Base-by-base conservation (phyloP, 352 stramenopile genomes). In the Nothophytophthora sp. region DNA sequence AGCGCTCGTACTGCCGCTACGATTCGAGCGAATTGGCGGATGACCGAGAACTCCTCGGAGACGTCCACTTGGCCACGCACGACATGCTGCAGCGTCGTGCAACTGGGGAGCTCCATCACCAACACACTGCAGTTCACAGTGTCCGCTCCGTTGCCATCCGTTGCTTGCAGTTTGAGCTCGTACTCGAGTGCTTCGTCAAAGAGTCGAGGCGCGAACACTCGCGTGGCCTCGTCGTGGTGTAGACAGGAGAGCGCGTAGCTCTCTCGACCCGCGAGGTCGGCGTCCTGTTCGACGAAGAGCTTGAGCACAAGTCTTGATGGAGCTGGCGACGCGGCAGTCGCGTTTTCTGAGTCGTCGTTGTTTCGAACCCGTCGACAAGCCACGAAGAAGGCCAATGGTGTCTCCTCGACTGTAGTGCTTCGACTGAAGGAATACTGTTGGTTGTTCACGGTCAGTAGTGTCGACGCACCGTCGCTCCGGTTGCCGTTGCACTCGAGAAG, bases 241-340 rank as follows among this genome's bases (percentile, higher is more conserved):
- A 86, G 53, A 5, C 69, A 63, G 1, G 68, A 66, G 5, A 89
- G 60, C 8, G 77, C 71, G 19, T 75, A 76, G 32, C 72, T 84
- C 48, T 89, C 78, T 16, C 68, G 68, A 2, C 65, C 70, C 9
- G 70, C 75, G 19, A 80, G 48, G 36, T 70, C 64, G 1, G 73
- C 56, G 32, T 89, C 78, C 27, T 79, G 68, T 37, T 87, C 70
- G 18, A 82, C 60, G 51, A 81, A 89, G 27, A 89, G 40, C 51
- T 87, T 86, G 19, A 89, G 47, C 28, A 67, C 53, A 16, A 78
- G 49, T 25, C 38, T 49, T 4, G 27, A 38, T 9, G 30, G 33
- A 18, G 37, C 36, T 23, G 34, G 18, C 24, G 34, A 11, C 1
- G 50, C 45, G 6, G 18, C 47, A 18, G 9, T 16, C 19, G 20